Evolutionary conservation across 768 basidiomycete genomes (phyloP).

Genomic region (Amanita fuliginea): DNA sequence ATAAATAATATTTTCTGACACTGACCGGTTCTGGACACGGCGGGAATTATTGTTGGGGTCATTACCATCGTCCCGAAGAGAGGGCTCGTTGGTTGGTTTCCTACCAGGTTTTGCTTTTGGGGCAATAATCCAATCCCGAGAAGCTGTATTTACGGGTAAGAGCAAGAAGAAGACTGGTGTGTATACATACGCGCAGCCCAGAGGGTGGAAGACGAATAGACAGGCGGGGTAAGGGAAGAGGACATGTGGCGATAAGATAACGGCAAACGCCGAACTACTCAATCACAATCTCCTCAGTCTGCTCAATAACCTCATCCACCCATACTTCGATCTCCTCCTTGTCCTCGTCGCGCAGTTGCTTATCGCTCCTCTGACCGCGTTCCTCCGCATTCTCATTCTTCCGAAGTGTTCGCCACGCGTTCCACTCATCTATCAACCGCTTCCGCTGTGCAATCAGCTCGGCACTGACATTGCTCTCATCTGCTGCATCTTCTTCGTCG

Average conservation of each 20-base stretch:
- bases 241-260: slow-evolving; percentile 28
- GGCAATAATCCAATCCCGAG: slow-evolving; percentile 85
- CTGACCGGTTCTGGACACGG: slow-evolving; percentile 65
- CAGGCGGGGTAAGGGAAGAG: slow-evolving; percentile 7
- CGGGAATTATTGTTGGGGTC: slow-evolving; percentile 52
- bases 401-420: slow-evolving; percentile 82
- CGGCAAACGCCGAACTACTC: slow-evolving; percentile 30
- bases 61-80: slow-evolving; percentile 27
- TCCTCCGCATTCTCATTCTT: slow-evolving; percentile 56
- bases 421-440: slow-evolving; percentile 96
- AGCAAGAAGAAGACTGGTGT: neutral
- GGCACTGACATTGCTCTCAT: slow-evolving; percentile 90
- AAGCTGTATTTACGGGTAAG: slow-evolving; percentile 34
- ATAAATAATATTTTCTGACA: slow-evolving; percentile 5
- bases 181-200: slow-evolving; percentile 61
- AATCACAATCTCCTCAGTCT: slow-evolving; percentile 72
- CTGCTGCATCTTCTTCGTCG: slow-evolving; percentile 94
- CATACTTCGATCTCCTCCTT: slow-evolving; percentile 92
- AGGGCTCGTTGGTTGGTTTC: slow-evolving; percentile 70
- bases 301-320: slow-evolving; percentile 89
- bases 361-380: slow-evolving; percentile 25
- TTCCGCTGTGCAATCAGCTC: slow-evolving; percentile 86
- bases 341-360: slow-evolving; percentile 22
- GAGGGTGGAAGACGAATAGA: slow-evolving; percentile 42
- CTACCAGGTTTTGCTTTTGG: slow-evolving; percentile 82